A percentile compares a stretch with the other conserved stretches of the same genome.
These are phyloP conservation scores for Coelastrella sp. DNA, from an alignment of 139 green algal genomes.

Conservation along the genomic window DNA sequence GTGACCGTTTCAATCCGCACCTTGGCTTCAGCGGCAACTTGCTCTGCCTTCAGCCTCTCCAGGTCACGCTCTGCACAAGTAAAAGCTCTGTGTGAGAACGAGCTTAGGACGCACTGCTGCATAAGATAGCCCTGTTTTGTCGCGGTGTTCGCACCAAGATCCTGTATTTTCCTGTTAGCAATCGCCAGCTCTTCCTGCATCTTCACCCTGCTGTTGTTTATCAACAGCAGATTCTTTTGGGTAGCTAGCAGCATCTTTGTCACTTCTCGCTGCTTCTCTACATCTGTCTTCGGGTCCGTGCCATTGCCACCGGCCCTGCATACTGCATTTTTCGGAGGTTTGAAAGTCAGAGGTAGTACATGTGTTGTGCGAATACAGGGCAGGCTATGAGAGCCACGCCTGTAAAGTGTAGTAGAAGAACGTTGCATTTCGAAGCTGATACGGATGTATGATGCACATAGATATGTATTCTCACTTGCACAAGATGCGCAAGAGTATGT, in stretches of 20 bases:
- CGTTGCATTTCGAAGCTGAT: background rate
- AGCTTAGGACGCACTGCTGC: background rate
- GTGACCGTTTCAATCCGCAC: background rate
- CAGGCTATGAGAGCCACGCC: background rate
- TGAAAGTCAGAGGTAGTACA: no score
- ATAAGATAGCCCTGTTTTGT: no score
- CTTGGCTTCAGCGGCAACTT: constrained; percentile 17
- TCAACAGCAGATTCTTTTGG: constrained; percentile 35
- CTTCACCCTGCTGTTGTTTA: constrained; percentile 46
- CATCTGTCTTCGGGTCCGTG: background rate
- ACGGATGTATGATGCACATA: background rate
- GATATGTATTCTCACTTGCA: no score
- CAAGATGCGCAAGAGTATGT: no score
- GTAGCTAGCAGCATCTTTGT: constrained; percentile 33
- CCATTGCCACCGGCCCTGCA: constrained; percentile 10
- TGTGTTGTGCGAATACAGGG: background rate
- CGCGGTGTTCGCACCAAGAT: constrained; percentile 26
- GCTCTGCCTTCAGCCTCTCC: constrained; percentile 3
- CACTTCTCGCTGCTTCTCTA: constrained; percentile 30
- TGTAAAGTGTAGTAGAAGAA: background rate
- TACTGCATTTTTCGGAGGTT: background rate
- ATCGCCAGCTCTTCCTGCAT: constrained; percentile 39
- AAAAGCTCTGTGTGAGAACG: background rate
- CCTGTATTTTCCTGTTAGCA: constrained; percentile 24
- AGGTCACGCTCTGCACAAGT: constrained; percentile 28